These are phyloP conservation scores for Tricholoma flavovirens DNA, from an alignment of 768 basidiomycete genomes.

Conservation along the genomic window DNA sequence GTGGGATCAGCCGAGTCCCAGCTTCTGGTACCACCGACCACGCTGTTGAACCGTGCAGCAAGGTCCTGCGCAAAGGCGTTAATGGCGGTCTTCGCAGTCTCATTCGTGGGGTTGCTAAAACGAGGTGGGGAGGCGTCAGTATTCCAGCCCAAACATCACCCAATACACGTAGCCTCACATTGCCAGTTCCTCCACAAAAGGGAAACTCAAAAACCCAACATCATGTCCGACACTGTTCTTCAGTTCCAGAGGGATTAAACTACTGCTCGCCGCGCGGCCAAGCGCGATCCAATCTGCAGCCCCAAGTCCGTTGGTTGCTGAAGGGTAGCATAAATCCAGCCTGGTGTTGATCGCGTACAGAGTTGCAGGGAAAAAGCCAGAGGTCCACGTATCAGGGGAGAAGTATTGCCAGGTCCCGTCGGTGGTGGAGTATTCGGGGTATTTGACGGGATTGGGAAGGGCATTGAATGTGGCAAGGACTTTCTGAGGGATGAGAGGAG, in stretches of 20 bases:
- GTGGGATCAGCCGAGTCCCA: constrained; percentile 58
- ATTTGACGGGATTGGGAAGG: constrained; percentile 32
- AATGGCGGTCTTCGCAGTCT: constrained; percentile 49
- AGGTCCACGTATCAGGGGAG: constrained; percentile 55
- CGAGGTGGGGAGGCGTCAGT: not conserved
- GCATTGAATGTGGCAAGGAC: constrained; percentile 48
- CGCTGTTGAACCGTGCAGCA: constrained; percentile 50
- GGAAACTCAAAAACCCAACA: constrained; percentile 66
- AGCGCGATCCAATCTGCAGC: constrained; percentile 53
- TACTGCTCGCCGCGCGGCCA: constrained; percentile 46
- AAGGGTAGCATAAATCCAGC: constrained; percentile 39
- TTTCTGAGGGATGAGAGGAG: constrained; percentile 52
- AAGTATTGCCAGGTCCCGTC: constrained; percentile 51
- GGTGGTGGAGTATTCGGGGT: constrained; percentile 41
- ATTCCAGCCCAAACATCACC: not conserved
- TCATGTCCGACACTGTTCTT: constrained; percentile 55
- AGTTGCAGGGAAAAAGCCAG: constrained; percentile 61
- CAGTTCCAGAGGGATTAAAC: constrained; percentile 43
- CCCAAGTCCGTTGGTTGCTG: constrained; percentile 30
- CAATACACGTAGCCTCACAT: constrained; percentile 35
- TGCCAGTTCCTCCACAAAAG: constrained; percentile 55
- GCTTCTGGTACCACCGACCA: constrained; percentile 65
- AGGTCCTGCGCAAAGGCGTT: constrained; percentile 53
- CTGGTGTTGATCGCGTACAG: constrained; percentile 56
- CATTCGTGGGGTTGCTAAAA: constrained; percentile 48